Percentiles rank a stretch among this genome's conserved stretches.
Evolutionary conservation across 345 rosid genomes (phyloP).

Genomic region (Gossypium thurberi): DNA sequence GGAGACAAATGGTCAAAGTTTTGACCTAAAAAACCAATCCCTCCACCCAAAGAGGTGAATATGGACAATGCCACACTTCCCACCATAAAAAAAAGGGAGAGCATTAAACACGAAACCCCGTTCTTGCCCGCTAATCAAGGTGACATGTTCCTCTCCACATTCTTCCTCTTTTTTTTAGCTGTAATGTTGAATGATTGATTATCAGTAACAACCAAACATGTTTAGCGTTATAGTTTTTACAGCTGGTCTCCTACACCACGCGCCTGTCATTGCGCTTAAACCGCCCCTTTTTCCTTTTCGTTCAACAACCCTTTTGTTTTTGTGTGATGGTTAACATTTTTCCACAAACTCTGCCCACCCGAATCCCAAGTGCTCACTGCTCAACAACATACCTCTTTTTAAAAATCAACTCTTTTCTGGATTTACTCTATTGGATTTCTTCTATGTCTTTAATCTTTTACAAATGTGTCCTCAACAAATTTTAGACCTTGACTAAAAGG

Average conservation of each 20-base stretch:
- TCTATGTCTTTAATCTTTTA: too few relatives aligned
- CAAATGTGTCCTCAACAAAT: too few relatives aligned
- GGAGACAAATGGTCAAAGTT: constrained; percentile 32
- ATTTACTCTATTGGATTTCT: background rate
- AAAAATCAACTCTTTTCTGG: background rate
- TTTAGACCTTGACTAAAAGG: too few relatives aligned
- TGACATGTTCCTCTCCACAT: constrained; percentile 34
- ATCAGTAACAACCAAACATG: background rate
- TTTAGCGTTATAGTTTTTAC: background rate
- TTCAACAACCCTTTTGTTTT: background rate
- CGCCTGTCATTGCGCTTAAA: constrained; percentile 21
- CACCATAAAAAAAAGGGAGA: background rate
- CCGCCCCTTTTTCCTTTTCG: background rate
- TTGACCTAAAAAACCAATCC: background rate
- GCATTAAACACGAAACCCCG: constrained; percentile 19
- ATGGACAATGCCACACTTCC: constrained; percentile 1
- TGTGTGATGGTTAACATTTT: background rate
- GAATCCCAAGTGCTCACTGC: background rate
- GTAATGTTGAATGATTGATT: background rate
- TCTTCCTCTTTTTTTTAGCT: background rate
- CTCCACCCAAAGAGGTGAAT: constrained; percentile 7
- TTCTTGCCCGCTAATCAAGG: constrained; percentile 40
- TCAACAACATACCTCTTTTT: background rate
- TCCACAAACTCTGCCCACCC: background rate
- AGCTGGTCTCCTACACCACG: constrained; percentile 24